These are phyloP conservation scores for Yamadazyma sp. DNA, from an alignment of 1,139 yeast species.

Conservation along the genomic window DNA sequence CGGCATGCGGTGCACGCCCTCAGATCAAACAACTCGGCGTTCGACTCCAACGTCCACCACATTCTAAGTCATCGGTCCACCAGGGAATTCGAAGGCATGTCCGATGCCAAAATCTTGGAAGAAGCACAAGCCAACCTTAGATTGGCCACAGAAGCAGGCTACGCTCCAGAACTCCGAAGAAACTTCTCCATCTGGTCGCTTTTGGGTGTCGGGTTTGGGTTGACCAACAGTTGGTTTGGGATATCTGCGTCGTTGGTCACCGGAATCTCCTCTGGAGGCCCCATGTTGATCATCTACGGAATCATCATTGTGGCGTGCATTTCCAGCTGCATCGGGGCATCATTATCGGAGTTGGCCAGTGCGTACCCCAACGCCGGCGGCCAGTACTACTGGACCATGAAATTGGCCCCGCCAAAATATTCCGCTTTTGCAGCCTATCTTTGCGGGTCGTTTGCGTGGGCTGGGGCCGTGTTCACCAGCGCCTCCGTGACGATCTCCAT, in stretches of 20 bases:
- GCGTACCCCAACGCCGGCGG: conserved; percentile 67
- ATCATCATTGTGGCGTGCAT: conserved; percentile 57
- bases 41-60: not conserved
- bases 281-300: conserved; percentile 64
- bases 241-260: conserved; percentile 62
- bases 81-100: conserved; percentile 2
- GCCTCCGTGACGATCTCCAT: conserved; percentile 59
- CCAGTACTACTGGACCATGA: conserved; percentile 63
- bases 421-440: conserved; percentile 48
- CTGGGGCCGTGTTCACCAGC: conserved; percentile 57
- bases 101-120: conserved; percentile 15
- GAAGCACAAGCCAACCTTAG: conserved; percentile 35
- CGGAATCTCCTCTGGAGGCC: conserved; percentile 66
- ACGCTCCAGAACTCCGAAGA: conserved; percentile 42
- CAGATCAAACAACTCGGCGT: not conserved
- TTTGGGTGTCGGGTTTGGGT: conserved; percentile 62
- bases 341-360: conserved; percentile 49
- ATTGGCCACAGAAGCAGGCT: conserved; percentile 35
- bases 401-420: conserved; percentile 49
- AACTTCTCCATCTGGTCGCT: conserved; percentile 54
- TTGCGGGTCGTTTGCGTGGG: conserved; percentile 58
- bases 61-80: conserved; percentile 5
- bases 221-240: conserved; percentile 67
- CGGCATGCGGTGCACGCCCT: not conserved
- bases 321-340: conserved; percentile 39